Evolutionary conservation across 371 early-diverging fungal species (phyloP), one percentile per base, ranked within the genome.

Genomic region (Vairimorpha necatrix): DNA sequence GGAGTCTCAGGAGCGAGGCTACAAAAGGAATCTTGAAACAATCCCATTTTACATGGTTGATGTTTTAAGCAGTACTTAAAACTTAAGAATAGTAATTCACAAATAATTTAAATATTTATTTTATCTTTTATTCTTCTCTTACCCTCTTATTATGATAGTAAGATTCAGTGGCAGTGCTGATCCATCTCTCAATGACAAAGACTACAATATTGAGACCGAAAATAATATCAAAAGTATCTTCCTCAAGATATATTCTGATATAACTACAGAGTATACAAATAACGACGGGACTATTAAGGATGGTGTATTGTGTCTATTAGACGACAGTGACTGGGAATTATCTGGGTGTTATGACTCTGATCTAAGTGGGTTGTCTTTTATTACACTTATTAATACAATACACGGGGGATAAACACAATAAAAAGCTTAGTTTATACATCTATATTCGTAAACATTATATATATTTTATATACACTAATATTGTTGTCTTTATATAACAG

Each of bases 391-490:
- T 13, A 75, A 76, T 13, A 74, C 75, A 30, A 32, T 79, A 26
- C 80, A 79, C 47, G 80, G 75, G 16, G 80, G 80, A 53, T 79
- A 46, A 75, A 22, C n/a, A n/a, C n/a, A n/a, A n/a, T n/a, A n/a
- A n/a, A n/a, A n/a, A n/a, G n/a, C n/a, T n/a, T n/a, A n/a, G n/a
- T n/a, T n/a, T n/a, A n/a, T n/a, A n/a, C n/a, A n/a, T n/a, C n/a
- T n/a, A n/a, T n/a, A n/a, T n/a, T n/a, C n/a, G n/a, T n/a, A n/a
- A n/a, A n/a, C n/a, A n/a, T n/a, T n/a, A n/a, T n/a, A n/a, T n/a
- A n/a, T n/a, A n/a, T n/a, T n/a, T n/a, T n/a, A n/a, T n/a, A n/a
- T n/a, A n/a, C n/a, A n/a, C n/a, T n/a, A n/a, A n/a, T n/a, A n/a
- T n/a, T n/a, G n/a, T n/a, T n/a, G n/a, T n/a, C n/a, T n/a, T n/a